A percentile compares a stretch with the other conserved stretches of the same genome.
These are phyloP conservation scores for Populus alba DNA, from an alignment of 345 rosid species.

Conservation along the genomic window DNA sequence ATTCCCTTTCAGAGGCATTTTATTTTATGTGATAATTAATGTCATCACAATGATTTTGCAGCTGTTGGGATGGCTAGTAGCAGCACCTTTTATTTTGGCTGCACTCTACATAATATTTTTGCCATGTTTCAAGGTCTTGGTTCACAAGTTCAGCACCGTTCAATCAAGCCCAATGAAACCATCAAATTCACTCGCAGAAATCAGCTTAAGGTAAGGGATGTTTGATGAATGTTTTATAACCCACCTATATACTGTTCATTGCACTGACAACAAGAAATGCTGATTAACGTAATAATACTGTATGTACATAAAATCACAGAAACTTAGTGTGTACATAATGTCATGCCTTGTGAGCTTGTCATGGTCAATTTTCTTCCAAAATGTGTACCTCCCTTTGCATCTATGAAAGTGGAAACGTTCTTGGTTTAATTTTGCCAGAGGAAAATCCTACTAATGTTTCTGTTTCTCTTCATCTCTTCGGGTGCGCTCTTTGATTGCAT, in stretches of 20 bases:
- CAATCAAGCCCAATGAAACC: conserved; percentile 47
- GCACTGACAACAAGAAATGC: background rate
- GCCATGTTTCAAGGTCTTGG: conserved; percentile 58
- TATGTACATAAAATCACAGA: conserved; percentile 20
- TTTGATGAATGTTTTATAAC: conserved; percentile 24
- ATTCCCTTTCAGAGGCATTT: background rate
- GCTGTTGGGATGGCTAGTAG: conserved; percentile 73
- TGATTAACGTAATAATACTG: background rate
- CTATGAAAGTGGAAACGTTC: background rate
- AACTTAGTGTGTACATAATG: background rate
- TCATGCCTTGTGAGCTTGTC: background rate
- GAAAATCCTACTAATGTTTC: background rate
- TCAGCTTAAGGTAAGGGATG: conserved; percentile 63
- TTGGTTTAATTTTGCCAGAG: background rate
- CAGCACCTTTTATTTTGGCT: conserved; percentile 51
- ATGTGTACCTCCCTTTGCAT: background rate
- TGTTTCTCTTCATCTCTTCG: background rate
- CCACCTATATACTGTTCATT: background rate
- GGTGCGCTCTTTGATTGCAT: background rate
- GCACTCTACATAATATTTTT: conserved; percentile 43
- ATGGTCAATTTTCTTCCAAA: background rate
- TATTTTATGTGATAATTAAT: background rate
- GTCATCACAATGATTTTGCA: conserved; percentile 25
- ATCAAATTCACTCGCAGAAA: conserved; percentile 26
- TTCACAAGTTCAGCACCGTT: conserved; percentile 44